Evolutionary conservation across 306 rosid species (phyloP).

Genomic region (Corylus americana): DNA sequence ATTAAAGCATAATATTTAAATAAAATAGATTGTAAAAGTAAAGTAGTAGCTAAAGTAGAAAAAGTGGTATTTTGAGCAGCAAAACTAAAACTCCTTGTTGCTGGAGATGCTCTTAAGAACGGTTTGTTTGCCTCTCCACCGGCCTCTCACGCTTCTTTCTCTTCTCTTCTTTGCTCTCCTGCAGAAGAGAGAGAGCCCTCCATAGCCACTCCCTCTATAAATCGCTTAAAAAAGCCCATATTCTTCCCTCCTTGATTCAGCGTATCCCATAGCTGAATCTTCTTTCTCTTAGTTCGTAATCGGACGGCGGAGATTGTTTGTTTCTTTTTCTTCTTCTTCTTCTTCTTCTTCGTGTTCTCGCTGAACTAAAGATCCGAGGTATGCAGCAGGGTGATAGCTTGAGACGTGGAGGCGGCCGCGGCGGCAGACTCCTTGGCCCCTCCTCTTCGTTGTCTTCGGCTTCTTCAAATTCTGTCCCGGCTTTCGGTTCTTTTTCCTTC

Average conservation of each 20-base stretch:
- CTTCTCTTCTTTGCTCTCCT: conserved; percentile 50
- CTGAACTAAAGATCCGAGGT: conserved; percentile 62
- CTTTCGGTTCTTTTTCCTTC: conserved; percentile 68
- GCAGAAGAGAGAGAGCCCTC: conserved; percentile 73
- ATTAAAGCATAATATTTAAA: no score
- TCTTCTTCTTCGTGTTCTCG: not conserved
- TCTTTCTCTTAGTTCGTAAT: not conserved
- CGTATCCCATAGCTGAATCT: conserved; percentile 50
- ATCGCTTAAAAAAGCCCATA: not conserved
- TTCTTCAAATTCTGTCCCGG: conserved; percentile 36
- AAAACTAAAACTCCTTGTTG: no score
- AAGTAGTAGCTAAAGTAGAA: no score
- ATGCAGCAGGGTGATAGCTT: conserved; percentile 99
- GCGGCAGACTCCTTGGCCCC: conserved; percentile 68
- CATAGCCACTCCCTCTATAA: conserved; percentile 11
- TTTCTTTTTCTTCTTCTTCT: not conserved
- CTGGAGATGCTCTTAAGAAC: conserved; percentile 14
- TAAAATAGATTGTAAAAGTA: no score
- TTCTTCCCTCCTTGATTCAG: conserved; percentile 37
- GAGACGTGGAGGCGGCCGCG: conserved; percentile 99
- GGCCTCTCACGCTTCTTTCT: conserved; percentile 38
- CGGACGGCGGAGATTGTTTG: conserved; percentile 39
- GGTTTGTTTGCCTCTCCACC: conserved; percentile 48
- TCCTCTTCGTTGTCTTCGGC: conserved; percentile 62
- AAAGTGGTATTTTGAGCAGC: no score